These are phyloP conservation scores for Jacaranda mimosifolia DNA, from an alignment of 257 asterid species.

Conservation along the genomic window DNA sequence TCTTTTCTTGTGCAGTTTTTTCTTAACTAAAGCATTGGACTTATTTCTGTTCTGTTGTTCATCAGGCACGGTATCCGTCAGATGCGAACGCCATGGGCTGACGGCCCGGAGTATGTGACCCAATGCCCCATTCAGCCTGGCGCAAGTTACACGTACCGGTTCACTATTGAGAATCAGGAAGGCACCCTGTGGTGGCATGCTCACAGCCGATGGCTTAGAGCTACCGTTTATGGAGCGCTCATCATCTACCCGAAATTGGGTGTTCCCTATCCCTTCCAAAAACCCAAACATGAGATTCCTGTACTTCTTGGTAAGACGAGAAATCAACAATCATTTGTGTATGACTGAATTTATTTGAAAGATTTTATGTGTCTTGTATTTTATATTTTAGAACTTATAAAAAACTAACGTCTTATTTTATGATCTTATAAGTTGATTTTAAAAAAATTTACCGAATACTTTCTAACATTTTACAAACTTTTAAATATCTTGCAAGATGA, in stretches of 20 bases:
- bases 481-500: too few species aligned
- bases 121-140: constrained; percentile 81
- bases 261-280: constrained; percentile 55
- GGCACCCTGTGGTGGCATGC: constrained; percentile 87
- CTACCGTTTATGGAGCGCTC: constrained; percentile 70
- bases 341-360: too few species aligned
- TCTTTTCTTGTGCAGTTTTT: too few species aligned
- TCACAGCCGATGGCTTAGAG: constrained; percentile 70
- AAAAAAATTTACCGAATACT: too few species aligned
- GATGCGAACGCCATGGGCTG: constrained; percentile 77
- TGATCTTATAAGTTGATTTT: too few species aligned
- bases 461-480: not conserved
- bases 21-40: too few species aligned
- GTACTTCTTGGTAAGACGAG: constrained; percentile 57
- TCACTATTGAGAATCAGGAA: constrained; percentile 66
- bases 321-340: not conserved
- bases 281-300: constrained; percentile 55
- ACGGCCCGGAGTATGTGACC: constrained; percentile 73
- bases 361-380: too few species aligned
- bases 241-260: constrained; percentile 59
- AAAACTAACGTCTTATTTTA: too few species aligned
- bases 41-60: not conserved
- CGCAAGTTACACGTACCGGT: constrained; percentile 61
- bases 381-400: too few species aligned
- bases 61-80: constrained; percentile 73